Percentiles rank a stretch among this genome's conserved stretches.
These are phyloP conservation scores for Colletotrichum gloeosporioides DNA, from an alignment of 2,329 filamentous ascomycete species.

Conservation along the genomic window DNA sequence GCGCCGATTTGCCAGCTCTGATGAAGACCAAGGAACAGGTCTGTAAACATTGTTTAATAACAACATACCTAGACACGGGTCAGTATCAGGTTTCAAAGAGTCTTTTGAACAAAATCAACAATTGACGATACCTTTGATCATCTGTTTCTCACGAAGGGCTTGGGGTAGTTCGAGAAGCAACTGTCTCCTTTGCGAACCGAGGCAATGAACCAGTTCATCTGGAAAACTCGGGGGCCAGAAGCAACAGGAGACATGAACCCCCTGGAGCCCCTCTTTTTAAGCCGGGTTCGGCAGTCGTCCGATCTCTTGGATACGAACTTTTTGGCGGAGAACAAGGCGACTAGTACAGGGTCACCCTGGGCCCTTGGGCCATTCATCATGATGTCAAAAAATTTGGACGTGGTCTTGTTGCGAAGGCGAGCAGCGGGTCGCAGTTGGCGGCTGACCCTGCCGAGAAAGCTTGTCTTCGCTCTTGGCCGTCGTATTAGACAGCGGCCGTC, in stretches of 20 bases:
- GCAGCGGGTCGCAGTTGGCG: neutral
- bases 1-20: neutral
- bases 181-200: neutral
- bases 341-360: neutral
- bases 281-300: neutral
- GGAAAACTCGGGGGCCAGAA: neutral
- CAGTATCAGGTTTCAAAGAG: neutral
- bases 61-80: neutral
- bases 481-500: neutral
- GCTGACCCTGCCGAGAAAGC: neutral
- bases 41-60: neutral
- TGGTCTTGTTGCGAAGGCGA: neutral
- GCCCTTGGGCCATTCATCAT: neutral
- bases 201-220: neutral
- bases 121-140: neutral
- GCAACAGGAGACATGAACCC: neutral
- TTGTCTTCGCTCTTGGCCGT: neutral
- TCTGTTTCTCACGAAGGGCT: neutral
- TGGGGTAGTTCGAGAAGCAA: neutral
- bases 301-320: constrained; percentile 14
- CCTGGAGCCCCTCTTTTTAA: neutral
- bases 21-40: neutral
- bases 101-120: neutral
- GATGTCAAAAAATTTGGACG: neutral
- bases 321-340: neutral